Evolutionary conservation across 257 asterid genomes (phyloP), one percentile per base, ranked within the genome.

Genomic region (Mitragyna speciosa): DNA sequence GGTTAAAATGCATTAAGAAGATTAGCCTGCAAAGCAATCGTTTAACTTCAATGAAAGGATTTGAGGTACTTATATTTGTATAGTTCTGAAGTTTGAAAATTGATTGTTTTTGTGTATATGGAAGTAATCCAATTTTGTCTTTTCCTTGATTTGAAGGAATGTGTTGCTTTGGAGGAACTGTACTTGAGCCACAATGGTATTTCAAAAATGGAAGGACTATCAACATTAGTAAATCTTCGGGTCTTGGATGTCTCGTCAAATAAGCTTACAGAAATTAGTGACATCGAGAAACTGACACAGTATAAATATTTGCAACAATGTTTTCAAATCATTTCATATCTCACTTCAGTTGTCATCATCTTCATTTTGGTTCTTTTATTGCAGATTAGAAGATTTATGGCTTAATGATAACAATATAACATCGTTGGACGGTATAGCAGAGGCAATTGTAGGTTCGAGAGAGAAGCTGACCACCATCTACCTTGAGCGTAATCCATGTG

Each of bases 1-100:
- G 99, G 76, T 85, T 96, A 88, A 96, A 87, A 92, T 85, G 94
- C 90, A 90, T 96, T 76, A 91, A 87, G 87, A 96, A 94, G 92
- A 91, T 96, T 76, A 96, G 98, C 92, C 90, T 96, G 87, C 99
- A 96, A 89, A 96, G 98, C 85, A 96, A 96, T 82, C 96, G 98
- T 31, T 82, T 96, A 74, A 94, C 96, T 66, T 90, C 95, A 17
- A 96, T 88, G 88, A 79, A 76, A 17, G 99, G 97, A 71, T 89
- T 96, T 76, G 97, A 96, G 99, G 99, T 95, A 84, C 26, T 70
- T 26, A 58, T 24, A 30, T 36, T 43, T 33, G 56, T n/a, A 26
- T 14, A 7, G 20, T 58, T 24, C 49, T 33, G 17, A n/a, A 41
- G 43, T n/a, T 70, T 43, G 28, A 58, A 59, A 59, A 15, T 52